Percentiles rank a stretch among this genome's conserved stretches.
Conservation (phyloP, 495 filamentous ascomycete species). For the Penicillium manginii region DNA sequence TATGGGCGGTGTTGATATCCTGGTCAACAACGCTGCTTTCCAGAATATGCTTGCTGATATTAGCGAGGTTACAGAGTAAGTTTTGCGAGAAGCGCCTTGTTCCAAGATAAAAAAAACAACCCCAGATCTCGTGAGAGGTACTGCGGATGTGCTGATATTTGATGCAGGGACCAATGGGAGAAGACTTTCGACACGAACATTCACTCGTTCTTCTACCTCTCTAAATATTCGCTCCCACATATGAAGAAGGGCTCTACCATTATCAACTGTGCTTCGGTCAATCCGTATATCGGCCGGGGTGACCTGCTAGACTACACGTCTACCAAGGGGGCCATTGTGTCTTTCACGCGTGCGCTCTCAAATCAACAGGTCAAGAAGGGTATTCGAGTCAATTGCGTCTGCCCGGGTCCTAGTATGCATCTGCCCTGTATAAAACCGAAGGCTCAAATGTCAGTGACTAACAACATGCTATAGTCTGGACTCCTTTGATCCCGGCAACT, state of each 20-base stretch:
- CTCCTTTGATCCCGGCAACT: conserved; percentile 77
- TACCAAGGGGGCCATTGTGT: conserved; percentile 80
- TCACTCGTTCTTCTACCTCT: conserved; percentile 72
- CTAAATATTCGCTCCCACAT: conserved; percentile 78
- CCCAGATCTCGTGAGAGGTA: not conserved
- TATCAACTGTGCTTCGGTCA: conserved; percentile 83
- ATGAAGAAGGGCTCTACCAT: conserved; percentile 77
- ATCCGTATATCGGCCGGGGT: conserved; percentile 80
- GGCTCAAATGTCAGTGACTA: not conserved
- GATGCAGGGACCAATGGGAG: conserved; percentile 70
- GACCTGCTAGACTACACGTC: conserved; percentile 87
- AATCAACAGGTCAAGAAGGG: conserved; percentile 74
- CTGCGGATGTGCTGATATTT: not conserved
- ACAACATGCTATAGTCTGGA: conserved; percentile 62
- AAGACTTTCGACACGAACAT: conserved; percentile 77
- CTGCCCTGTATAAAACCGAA: not conserved
- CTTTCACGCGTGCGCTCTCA: conserved; percentile 78
- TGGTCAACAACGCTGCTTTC: conserved; percentile 81
- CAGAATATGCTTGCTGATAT: conserved; percentile 77
- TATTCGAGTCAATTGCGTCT: conserved; percentile 81
- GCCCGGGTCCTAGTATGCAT: conserved; percentile 67
- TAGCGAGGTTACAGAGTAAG: conserved; percentile 71
- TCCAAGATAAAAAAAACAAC: too few relatives aligned
- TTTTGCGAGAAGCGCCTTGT: not conserved
- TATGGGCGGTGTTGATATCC: conserved; percentile 72